phyloP scores from a whole-genome alignment of 2,329 filamentous ascomycete genomes.

The Diplodia scrobiculata region DNA sequence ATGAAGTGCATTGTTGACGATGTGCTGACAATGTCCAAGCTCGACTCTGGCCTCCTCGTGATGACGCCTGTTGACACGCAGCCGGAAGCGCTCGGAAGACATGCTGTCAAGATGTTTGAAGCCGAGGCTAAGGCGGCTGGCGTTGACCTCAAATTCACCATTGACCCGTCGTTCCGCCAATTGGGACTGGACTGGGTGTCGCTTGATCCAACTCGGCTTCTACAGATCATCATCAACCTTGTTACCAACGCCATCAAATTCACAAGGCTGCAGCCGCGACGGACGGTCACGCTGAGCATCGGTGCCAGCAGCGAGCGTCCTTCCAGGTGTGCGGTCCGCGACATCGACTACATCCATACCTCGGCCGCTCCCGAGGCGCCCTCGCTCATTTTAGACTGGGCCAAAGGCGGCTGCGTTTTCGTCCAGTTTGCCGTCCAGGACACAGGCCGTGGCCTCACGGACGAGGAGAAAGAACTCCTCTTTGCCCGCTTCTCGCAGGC shows the following conservation, averaged over 20 bases:
- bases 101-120: slow-evolving; percentile 47
- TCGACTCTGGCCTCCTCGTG: slow-evolving; percentile 50
- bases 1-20: slow-evolving; percentile 55
- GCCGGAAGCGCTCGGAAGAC: slow-evolving; percentile 30
- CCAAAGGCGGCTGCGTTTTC: slow-evolving; percentile 43
- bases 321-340: background rate
- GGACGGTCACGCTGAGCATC: slow-evolving; percentile 45
- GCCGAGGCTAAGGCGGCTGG: slow-evolving; percentile 43
- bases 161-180: slow-evolving; percentile 44
- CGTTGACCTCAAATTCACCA: slow-evolving; percentile 38
- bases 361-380: slow-evolving; percentile 17
- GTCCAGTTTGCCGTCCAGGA: slow-evolving; percentile 44
- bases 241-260: slow-evolving; percentile 55
- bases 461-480: slow-evolving; percentile 41
- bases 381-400: slow-evolving; percentile 38
- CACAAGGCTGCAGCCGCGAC: slow-evolving; percentile 43
- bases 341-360: slow-evolving; percentile 25
- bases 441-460: slow-evolving; percentile 46
- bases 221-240: slow-evolving; percentile 49
- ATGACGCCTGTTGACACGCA: slow-evolving; percentile 41
- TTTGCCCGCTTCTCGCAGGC: slow-evolving; percentile 43
- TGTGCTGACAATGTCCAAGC: slow-evolving; percentile 50
- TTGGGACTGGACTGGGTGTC: slow-evolving; percentile 46
- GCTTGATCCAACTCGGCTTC: slow-evolving; percentile 48
- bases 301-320: slow-evolving; percentile 36